Evolutionary conservation across 2,329 filamentous ascomycete genomes (phyloP).

Genomic region (Trichophaea hybrida): DNA sequence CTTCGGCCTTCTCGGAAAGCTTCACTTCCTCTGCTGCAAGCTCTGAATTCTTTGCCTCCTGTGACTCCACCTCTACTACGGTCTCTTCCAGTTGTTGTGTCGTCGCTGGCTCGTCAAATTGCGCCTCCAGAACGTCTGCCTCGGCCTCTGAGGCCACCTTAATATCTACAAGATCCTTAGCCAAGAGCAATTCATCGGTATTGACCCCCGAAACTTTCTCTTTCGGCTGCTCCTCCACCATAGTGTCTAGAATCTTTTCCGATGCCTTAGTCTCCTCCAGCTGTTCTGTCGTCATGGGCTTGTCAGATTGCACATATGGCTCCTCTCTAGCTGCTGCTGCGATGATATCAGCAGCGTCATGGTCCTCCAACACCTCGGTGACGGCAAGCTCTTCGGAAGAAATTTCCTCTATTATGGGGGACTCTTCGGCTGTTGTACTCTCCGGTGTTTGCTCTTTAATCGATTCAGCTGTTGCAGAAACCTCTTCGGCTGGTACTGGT

Average conservation of each 20-base stretch:
- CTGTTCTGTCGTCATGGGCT: background rate
- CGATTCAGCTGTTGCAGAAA: background rate
- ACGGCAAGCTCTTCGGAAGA: no score
- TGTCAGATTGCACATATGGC: no score
- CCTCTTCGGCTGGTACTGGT: background rate
- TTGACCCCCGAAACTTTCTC: slow-evolving; percentile 3
- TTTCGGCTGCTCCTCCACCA: slow-evolving; percentile 6
- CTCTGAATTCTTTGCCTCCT: background rate
- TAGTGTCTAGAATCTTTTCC: slow-evolving; percentile 1
- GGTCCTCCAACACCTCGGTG: no score
- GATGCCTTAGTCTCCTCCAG: background rate
- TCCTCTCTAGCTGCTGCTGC: no score
- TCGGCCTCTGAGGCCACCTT: background rate
- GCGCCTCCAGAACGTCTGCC: background rate
- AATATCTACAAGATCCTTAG: background rate
- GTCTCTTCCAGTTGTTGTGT: background rate
- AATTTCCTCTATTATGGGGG: no score
- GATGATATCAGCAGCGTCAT: no score
- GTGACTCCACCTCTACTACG: background rate
- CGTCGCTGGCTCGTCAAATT: background rate
- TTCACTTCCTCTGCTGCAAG: background rate
- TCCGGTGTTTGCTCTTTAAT: no score
- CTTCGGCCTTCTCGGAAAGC: background rate
- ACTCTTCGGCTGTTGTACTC: no score
- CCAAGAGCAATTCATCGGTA: background rate